These are phyloP conservation scores for Penicillium sp. DNA, from an alignment of 2,329 filamentous ascomycete genomes.

Conservation along the genomic window DNA sequence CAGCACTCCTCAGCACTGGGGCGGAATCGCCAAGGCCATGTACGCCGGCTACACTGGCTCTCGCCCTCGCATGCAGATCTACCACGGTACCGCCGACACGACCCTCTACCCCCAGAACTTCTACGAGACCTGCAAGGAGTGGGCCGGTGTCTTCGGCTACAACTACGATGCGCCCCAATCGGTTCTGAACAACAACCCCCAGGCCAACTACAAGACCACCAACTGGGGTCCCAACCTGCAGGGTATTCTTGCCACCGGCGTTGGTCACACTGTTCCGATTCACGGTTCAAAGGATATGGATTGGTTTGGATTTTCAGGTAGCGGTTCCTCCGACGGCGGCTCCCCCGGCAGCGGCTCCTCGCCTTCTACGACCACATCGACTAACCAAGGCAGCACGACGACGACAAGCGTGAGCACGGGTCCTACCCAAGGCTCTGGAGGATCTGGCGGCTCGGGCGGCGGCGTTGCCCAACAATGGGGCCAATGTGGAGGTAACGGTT, in stretches of 20 bases:
- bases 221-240: constrained; percentile 1
- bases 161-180: neutral
- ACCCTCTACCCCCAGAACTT: neutral
- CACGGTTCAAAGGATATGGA: constrained; percentile 1
- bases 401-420: neutral
- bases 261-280: neutral
- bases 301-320: constrained; percentile 1
- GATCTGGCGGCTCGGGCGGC: neutral
- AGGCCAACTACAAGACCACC: neutral
- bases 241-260: neutral
- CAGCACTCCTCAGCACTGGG: neutral
- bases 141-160: constrained; percentile 1
- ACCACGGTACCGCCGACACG: neutral
- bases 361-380: neutral
- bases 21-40: neutral
- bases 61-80: constrained; percentile 1
- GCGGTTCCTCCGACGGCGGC: neutral
- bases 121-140: constrained; percentile 1
- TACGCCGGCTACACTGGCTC: constrained; percentile 1
- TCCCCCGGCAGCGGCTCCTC: neutral
- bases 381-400: neutral
- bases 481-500: neutral
- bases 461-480: neutral
- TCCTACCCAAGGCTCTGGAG: neutral
- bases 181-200: neutral